Percentiles rank a stretch among this genome's conserved stretches.
Evolutionary conservation across 331 rosid species (phyloP).

Genomic region (Cydonia oblonga): DNA sequence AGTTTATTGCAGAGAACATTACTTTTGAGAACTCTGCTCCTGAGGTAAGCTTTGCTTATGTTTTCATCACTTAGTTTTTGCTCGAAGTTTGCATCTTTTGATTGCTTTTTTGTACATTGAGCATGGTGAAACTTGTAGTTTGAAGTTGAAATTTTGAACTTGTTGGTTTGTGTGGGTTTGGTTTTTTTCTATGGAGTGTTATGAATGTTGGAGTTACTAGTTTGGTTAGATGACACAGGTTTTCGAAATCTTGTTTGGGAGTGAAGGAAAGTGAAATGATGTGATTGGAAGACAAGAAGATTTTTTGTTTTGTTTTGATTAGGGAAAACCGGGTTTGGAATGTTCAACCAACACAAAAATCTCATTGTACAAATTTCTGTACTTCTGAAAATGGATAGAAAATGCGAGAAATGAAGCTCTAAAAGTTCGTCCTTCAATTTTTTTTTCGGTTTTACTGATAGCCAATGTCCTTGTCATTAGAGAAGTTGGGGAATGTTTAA

Average conservation of each 20-base stretch:
- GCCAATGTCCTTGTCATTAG: neutral
- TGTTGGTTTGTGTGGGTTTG: neutral
- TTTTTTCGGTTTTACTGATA: neutral
- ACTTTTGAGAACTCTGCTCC: constrained; percentile 86
- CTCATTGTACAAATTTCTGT: neutral
- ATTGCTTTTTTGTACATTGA: neutral
- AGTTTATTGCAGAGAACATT: constrained; percentile 84
- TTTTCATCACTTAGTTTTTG: neutral
- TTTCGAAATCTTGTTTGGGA: neutral
- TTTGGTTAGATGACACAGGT: neutral
- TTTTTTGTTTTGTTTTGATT: neutral
- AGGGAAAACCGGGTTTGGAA: neutral
- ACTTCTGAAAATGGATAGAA: neutral
- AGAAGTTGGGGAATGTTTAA: neutral
- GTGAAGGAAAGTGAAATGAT: neutral
- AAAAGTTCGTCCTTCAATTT: neutral
- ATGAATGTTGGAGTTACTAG: neutral
- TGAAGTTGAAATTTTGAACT: neutral
- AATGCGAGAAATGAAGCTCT: neutral
- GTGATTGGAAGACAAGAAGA: neutral
- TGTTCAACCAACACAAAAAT: neutral
- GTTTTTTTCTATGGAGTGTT: neutral
- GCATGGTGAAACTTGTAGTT: neutral
- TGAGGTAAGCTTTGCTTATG: constrained; percentile 35
- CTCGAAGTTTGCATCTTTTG: neutral